A percentile compares a stretch with the other conserved stretches of the same genome.
phyloP scores from a whole-genome alignment of 75 land plant genomes.

The Azolla pinnata region DNA sequence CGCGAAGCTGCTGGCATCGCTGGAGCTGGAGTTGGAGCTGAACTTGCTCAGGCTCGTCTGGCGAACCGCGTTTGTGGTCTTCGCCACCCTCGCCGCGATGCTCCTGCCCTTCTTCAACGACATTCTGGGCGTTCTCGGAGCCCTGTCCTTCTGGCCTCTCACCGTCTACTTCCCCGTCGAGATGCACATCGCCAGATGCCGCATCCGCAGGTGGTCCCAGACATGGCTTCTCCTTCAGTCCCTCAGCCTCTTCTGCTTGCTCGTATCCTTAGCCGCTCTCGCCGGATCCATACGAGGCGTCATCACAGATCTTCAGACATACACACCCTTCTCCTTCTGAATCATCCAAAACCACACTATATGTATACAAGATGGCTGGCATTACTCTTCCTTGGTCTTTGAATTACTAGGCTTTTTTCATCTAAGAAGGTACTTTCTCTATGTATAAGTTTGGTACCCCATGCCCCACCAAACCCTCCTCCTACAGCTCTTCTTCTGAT shows the following conservation, averaged over 20 bases:
- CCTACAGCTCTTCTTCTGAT: too few relatives aligned
- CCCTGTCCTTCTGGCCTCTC: conserved; percentile 64
- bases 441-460: too few relatives aligned
- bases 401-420: too few relatives aligned
- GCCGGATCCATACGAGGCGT: conserved; percentile 9
- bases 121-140: conserved; percentile 60
- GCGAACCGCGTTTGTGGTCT: conserved; percentile 49
- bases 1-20: conserved; percentile 5
- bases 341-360: too few relatives aligned
- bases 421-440: too few relatives aligned
- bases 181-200: background rate
- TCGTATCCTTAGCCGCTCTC: conserved; percentile 9
- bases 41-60: conserved; percentile 52
- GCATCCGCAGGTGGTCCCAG: background rate
- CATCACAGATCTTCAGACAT: background rate
- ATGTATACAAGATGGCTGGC: too few relatives aligned
- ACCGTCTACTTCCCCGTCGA: conserved; percentile 61
- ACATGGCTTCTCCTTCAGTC: background rate
- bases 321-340: conserved; percentile 8
- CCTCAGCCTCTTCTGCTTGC: conserved; percentile 6
- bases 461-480: too few relatives aligned
- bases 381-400: too few relatives aligned
- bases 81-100: conserved; percentile 65
- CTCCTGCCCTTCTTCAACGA: conserved; percentile 82
- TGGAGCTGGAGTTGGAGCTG: conserved; percentile 11